Evolutionary conservation across 495 filamentous ascomycete genomes (phyloP).

Genomic region (Tuber brumale): DNA sequence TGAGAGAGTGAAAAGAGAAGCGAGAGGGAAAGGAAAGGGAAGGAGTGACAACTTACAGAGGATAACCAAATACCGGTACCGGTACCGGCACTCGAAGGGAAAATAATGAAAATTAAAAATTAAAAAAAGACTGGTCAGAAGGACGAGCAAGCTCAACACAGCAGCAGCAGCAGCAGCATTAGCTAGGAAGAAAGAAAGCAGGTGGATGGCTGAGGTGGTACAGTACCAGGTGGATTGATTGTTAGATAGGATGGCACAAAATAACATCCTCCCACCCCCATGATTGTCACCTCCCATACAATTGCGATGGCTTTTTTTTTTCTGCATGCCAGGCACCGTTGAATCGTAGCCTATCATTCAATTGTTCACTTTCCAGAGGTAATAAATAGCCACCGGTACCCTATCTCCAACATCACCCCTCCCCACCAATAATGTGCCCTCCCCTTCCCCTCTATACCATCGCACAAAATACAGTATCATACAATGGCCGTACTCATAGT

Average conservation of each 20-base stretch:
- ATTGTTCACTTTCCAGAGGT: constrained; percentile 1
- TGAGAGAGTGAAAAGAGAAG: background rate
- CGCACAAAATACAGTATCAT: background rate
- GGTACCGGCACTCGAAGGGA: background rate
- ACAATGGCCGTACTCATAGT: background rate
- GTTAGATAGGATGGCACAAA: background rate
- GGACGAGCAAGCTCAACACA: background rate
- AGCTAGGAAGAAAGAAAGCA: background rate
- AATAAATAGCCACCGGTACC: background rate
- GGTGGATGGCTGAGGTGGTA: background rate
- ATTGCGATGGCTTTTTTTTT: background rate
- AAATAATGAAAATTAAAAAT: no score
- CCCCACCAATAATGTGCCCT: background rate
- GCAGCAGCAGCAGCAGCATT: background rate
- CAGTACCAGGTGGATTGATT: background rate
- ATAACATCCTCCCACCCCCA: background rate
- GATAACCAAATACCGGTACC: background rate
- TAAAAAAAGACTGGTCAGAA: background rate
- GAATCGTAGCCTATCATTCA: background rate
- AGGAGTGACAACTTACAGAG: background rate
- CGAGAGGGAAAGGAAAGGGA: background rate
- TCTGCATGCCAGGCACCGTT: constrained; percentile 1
- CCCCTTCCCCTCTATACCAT: background rate
- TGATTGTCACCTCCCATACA: background rate
- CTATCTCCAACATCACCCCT: background rate